Base-by-base conservation (phyloP, 768 basidiomycete species). In the Macrolepiota albuminosa region DNA sequence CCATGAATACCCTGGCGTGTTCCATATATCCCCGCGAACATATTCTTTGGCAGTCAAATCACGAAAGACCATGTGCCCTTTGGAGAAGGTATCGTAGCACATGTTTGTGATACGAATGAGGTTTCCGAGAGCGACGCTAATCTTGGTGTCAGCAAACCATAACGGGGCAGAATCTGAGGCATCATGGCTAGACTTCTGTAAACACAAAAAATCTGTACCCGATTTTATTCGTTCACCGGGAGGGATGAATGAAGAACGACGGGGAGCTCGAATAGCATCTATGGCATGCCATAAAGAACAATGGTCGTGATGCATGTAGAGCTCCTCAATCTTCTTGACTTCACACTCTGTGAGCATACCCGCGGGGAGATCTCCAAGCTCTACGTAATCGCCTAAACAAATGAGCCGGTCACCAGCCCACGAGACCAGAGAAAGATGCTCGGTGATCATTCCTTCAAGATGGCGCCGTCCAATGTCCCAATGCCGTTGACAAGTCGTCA, bases 361-460 rank as follows among this genome's bases (percentile, higher is more conserved):
- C 21, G 36, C 8, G n/a, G 7, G 50, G 24, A 51, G 50, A 36
- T 21, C 50, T 51, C 16, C n/a, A 36, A 24, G 50, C 31, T 11
- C 0, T 6, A 60, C 53, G 13, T 66, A 63, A 45, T 67, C 64
- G 2, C 66, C 63, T 39, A 66, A 13, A 58, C 62, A 66, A 14
- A 69, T 65, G 48, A 69, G 61, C 6, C 69, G 64, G 45, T 67
- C 60, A 3, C 67, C 65, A 21, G 64, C 64, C 69, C 68, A 70
- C 31, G 43, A 56, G 16, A 42, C 31, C 6, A 39, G 21, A 26
- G 39, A 26, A 6, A 40, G 8, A 6, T 18, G n/a, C 29, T 60
- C 18, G 24, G 55, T 34, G 16, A 60, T 37, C 5, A 29, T 11
- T 16, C 10, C 34, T 29, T 54, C 40, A 36, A 60, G 59, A 24